A percentile compares a stretch with the other conserved stretches of the same genome.
phyloP scores from a whole-genome alignment of 306 rosid genomes.

The Arachis hypogaea region DNA sequence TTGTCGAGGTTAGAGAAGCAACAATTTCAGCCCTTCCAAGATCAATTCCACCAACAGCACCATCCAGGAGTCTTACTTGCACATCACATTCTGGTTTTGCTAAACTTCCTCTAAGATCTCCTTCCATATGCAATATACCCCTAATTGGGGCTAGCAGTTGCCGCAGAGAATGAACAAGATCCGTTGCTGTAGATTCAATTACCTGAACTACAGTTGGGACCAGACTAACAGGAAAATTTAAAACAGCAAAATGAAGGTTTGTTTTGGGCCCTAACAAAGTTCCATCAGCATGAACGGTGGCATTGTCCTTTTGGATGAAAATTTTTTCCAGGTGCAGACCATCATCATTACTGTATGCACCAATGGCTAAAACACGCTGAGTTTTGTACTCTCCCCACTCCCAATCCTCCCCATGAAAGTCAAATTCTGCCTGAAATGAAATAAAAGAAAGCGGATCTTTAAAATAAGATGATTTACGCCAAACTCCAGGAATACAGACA shows the following conservation, averaged over 20 bases:
- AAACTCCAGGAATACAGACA: conserved; percentile 39
- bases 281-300: conserved; percentile 96
- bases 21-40: conserved; percentile 92
- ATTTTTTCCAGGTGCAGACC: conserved; percentile 78
- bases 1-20: conserved; percentile 83
- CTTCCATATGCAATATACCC: conserved; percentile 98
- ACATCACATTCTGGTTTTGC: conserved; percentile 95
- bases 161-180: conserved; percentile 68
- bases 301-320: conserved; percentile 84
- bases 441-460: conserved; percentile 36
- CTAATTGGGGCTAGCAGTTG: conserved; percentile 73
- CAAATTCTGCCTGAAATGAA: conserved; percentile 79
- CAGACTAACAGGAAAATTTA: conserved; percentile 85
- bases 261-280: conserved; percentile 85
- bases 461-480: conserved; percentile 39
- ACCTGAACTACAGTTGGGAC: conserved; percentile 86
- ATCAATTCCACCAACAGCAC: conserved; percentile 86
- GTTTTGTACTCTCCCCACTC: conserved; percentile 95
- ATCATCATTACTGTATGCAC: conserved; percentile 80
- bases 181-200: conserved; percentile 78
- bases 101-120: conserved; percentile 91
- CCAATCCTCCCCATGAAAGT: conserved; percentile 96
- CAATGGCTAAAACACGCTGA: conserved; percentile 76
- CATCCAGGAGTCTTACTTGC: conserved; percentile 95
- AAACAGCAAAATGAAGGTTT: conserved; percentile 90